Base-by-base conservation (phyloP, 176 grass and related monocot species). In the Tillandsia leiboldiana region DNA sequence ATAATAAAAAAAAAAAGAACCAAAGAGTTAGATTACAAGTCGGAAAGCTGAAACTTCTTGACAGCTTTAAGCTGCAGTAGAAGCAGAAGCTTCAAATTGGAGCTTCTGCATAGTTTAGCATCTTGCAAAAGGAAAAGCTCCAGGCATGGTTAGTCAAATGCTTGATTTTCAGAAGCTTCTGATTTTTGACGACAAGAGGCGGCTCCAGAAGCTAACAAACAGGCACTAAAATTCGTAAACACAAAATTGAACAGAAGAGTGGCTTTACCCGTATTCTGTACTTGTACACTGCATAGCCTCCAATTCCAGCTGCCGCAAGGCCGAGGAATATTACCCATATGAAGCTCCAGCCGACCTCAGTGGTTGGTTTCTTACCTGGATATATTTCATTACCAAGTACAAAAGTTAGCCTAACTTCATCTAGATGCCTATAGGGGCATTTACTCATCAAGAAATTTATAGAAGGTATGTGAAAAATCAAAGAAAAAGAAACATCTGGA, bases 301-400 rank as follows among this genome's bases (percentile, higher is more conserved):
- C 89, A n/a, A 86, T 82, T 42, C 86, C 89, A 82, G 77, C 70
- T 58, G 76, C 82, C 0, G 62, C 79, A 24, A 99, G 82, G 50
- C 86, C 89, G 0, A 99, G 72, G 68, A 99, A 90, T 52, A 99
- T 67, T 11, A 88, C 82, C 94, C 94, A 97, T 57, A 97, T 64
- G 79, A 97, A 97, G 67, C 80, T 80, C 89, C 86, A 92, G 64
- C 89, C 86, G 29, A 82, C 65, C 61, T 87, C 81, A 49, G 79
- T 73, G 50, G 58, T 75, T 68, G 72, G 47, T 70, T 50, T 89
- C 69, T 90, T 92, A 76, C 93, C 93, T 97, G 79, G 51, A 70
- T 28, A 76, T 51, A 63, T 53, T 53, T 59, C n/a, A 48, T 62
- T 72, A 59, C 12, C 26, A 61, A 58, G 5, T 10, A 10, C 11